Base-by-base conservation (phyloP, 495 filamentous ascomycete species). In the Xylaria longipes region DNA sequence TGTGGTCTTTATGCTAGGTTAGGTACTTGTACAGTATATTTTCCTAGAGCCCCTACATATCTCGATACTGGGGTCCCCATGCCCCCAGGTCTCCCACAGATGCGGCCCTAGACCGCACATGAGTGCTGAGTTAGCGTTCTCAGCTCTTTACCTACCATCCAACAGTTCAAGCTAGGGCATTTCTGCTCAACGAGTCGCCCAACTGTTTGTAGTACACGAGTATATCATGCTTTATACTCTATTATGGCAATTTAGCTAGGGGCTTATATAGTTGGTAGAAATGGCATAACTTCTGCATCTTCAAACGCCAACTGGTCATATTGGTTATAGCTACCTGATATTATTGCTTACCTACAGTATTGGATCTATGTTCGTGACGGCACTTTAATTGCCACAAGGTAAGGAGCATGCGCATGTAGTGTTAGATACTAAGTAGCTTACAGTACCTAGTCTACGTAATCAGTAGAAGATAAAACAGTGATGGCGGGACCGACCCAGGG, bases 401-500 rank as follows among this genome's bases (percentile, higher is more conserved):
- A 41, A 1, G 39, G 39, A 41, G 39, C n/a, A n/a, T n/a, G n/a
- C n/a, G n/a, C n/a, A n/a, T n/a, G n/a, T 41, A 41, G 39, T 41
- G 39, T 41, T 8, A 37, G 3, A 37, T 37, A n/a, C n/a, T n/a
- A n/a, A n/a, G n/a, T 37, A 37, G 35, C 35, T 37, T 37, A 37
- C 35, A 41, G 9, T 12, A 41, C 5, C 8, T 25, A 52, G 50
- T 29, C 50, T 56, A 54, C 50, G 4, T 0, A n/a, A 3, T 48
- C 8, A 20, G 4, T 12, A 41, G 39, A 41, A 8, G 25, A 31
- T 29, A 56, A 25, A 22, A 14, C 9, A 60, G 33, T 35, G 9
- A 60, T 60, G 60, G 60, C 60, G 60, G 60, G 60, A 61, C 58
- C 35, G n/a, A n/a, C 35, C 20, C 37, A 57, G 27, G 52, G 14